These are phyloP conservation scores for Cudoniella acicularis DNA, from an alignment of 495 filamentous ascomycete species.

Conservation along the genomic window DNA sequence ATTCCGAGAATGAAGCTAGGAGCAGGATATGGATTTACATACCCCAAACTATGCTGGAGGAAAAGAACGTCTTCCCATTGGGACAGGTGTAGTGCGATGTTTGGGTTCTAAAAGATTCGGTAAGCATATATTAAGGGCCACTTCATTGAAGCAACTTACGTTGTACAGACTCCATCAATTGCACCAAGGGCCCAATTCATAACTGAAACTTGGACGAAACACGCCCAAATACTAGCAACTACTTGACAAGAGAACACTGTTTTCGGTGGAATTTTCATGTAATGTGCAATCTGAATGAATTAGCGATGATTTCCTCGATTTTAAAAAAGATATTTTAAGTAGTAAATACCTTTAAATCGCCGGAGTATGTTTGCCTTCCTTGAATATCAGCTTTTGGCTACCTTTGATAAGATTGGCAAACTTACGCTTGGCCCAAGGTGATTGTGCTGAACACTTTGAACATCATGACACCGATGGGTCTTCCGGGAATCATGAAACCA, in stretches of 20 bases:
- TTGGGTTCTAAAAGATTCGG: constrained; percentile 32
- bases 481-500: constrained; percentile 64
- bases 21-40: too few relatives aligned
- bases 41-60: constrained; percentile 39
- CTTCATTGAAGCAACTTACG: constrained; percentile 50
- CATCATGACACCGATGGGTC: constrained; percentile 65
- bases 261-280: constrained; percentile 58
- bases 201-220: constrained; percentile 60
- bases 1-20: too few relatives aligned
- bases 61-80: constrained; percentile 62
- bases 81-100: constrained; percentile 64
- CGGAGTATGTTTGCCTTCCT: constrained; percentile 56
- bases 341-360: constrained; percentile 51
- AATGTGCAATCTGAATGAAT: constrained; percentile 51
- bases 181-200: constrained; percentile 61
- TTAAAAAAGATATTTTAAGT: too few relatives aligned
- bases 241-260: constrained; percentile 66
- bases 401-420: constrained; percentile 29
- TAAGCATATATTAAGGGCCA: constrained; percentile 45
- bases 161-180: constrained; percentile 57
- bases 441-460: constrained; percentile 66
- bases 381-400: constrained; percentile 49
- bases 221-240: constrained; percentile 59
- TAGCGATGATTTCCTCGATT: not conserved
- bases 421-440: constrained; percentile 51